Percentiles rank a stretch among this genome's conserved stretches.
Evolutionary conservation across 2,329 filamentous ascomycete species (phyloP).

Genomic region (Pseudogymnoascus sp.): DNA sequence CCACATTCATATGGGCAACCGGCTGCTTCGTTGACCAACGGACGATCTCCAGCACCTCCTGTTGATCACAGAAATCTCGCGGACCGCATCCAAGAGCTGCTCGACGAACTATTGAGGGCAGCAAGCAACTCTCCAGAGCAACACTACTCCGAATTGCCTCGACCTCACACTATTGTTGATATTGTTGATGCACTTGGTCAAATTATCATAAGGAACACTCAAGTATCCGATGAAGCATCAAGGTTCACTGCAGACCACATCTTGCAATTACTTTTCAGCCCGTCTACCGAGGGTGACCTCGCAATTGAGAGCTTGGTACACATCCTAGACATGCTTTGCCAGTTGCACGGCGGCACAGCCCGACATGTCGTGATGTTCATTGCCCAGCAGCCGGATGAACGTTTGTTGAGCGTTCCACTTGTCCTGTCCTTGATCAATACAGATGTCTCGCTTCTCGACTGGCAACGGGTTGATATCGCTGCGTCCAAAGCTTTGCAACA

Average conservation of each 20-base stretch:
- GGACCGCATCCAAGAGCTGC: conserved; percentile 50
- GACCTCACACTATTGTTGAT: conserved; percentile 53
- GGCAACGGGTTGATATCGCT: conserved; percentile 60
- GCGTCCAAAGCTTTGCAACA: conserved; percentile 65
- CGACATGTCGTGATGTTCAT: conserved; percentile 50
- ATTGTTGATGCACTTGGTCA: conserved; percentile 54
- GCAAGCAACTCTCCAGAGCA: conserved; percentile 48
- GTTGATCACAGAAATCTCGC: conserved; percentile 46
- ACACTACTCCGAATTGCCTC: conserved; percentile 52
- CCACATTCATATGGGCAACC: conserved; percentile 48
- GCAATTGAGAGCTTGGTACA: conserved; percentile 56
- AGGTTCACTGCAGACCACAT: conserved; percentile 54
- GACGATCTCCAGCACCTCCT: conserved; percentile 37
- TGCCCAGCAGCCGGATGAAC: conserved; percentile 47
- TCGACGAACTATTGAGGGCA: conserved; percentile 49
- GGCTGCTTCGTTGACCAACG: conserved; percentile 43
- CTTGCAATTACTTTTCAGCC: conserved; percentile 47
- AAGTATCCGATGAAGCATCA: conserved; percentile 53
- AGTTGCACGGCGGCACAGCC: conserved; percentile 46
- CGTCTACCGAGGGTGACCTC: conserved; percentile 44
- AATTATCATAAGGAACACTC: conserved; percentile 55
- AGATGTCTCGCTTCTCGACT: conserved; percentile 47
- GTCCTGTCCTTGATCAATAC: conserved; percentile 51
- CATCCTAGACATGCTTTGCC: conserved; percentile 52
- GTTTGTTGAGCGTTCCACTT: conserved; percentile 50